Base-by-base conservation (phyloP, 2,329 filamentous ascomycete genomes). In the Botrytis hyacinthi region DNA sequence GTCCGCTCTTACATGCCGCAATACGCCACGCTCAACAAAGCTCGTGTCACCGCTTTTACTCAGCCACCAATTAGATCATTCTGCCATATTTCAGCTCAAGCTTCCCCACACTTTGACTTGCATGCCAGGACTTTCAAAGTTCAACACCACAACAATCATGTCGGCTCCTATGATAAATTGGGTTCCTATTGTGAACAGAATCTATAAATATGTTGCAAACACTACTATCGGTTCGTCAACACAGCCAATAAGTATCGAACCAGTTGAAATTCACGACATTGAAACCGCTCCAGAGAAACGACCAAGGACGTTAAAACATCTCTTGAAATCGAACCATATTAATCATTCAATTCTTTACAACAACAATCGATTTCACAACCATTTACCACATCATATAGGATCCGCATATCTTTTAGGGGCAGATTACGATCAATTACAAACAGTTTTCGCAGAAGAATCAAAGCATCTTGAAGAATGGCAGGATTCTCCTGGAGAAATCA, bases 301-400 rank as follows among this genome's bases (percentile, higher is more conserved):
- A 73, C 90, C 92, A 29, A 87, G 95, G 75, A 93, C 93, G 32
- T 86, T 99, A 75, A 98, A 97, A 84, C 94, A 98, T 83, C 86
- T 99, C 22, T 82, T 99, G 75, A 93, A 93, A 82, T 91, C 95
- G 70, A 98, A 98, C 81, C 96, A 99, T 84, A 91, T 91, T 77
- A 97, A 96, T 81, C 89, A 97, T 83, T 90, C 94, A 46, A 91
- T 98, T 77, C 84, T 97, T 72, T 96, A 93, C 82, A 90, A 95
- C 81, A 82, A 92, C 71, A 84, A 92, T 7, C 85, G 88, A 75
- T 96, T 91, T 79, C 90, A 96, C 84, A 98, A 98, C 80, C 93
- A 97, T 83, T 86, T 91, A 78, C 87, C 93, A 57, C 94, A 97
- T 83, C 88, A 94, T 70, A 87, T 99, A 20, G 90, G 90, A 77